Conservation (phyloP, 306 rosid genomes). For the Begonia peltatifolia region DNA sequence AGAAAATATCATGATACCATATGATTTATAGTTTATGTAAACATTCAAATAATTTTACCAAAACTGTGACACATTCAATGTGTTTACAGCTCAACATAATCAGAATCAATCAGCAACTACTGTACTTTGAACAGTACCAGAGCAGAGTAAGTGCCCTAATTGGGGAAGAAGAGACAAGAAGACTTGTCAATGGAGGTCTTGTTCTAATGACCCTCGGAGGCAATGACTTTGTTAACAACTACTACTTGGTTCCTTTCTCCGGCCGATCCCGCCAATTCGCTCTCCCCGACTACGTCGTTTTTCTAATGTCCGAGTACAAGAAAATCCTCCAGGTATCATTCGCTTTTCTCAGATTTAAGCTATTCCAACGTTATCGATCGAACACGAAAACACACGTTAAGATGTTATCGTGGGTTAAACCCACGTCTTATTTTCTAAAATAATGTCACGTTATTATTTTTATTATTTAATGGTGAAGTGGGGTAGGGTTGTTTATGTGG, state of each 20-base stretch:
- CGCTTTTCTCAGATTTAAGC: too few relatives aligned
- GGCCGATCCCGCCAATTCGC: neutral
- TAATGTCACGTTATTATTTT: too few relatives aligned
- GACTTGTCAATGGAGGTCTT: neutral
- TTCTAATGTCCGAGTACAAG: neutral
- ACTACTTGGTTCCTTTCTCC: neutral
- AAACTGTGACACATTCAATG: too few relatives aligned
- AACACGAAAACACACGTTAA: too few relatives aligned
- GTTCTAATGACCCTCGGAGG: neutral
- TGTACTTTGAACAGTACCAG: neutral
- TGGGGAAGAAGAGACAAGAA: neutral
- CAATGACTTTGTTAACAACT: conserved; percentile 4
- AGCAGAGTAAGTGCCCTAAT: neutral
- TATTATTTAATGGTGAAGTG: too few relatives aligned
- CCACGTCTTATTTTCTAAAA: too few relatives aligned
- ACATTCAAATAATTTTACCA: too few relatives aligned
- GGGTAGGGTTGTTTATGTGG: too few relatives aligned
- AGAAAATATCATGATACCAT: too few relatives aligned
- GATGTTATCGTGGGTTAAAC: too few relatives aligned
- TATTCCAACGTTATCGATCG: too few relatives aligned
- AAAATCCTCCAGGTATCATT: neutral
- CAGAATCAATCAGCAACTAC: neutral
- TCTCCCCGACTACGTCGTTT: neutral
- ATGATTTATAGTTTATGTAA: too few relatives aligned
- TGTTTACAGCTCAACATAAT: neutral